phyloP scores from a whole-genome alignment of 352 stramenopile genomes.

The Aphanomyces invadans region DNA sequence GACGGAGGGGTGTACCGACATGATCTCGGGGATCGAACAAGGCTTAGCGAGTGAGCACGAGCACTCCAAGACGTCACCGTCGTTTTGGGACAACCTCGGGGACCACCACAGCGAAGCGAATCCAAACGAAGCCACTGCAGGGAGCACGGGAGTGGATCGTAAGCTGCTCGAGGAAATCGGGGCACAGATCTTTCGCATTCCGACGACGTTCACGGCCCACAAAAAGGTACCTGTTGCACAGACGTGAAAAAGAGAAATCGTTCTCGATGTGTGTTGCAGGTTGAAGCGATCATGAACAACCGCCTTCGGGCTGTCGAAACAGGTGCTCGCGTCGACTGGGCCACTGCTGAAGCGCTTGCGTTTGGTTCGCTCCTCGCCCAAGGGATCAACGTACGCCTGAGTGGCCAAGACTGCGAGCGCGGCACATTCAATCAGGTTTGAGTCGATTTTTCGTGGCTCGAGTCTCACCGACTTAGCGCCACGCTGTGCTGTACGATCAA shows the following conservation, averaged over 20 bases:
- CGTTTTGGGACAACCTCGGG: slow-evolving; percentile 66
- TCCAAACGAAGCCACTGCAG: not conserved
- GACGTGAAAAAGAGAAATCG: too few species aligned
- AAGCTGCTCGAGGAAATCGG: slow-evolving; percentile 70
- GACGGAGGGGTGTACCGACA: slow-evolving; percentile 34
- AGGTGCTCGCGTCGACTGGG: slow-evolving; percentile 80
- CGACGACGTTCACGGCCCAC: slow-evolving; percentile 73
- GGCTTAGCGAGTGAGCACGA: slow-evolving; percentile 64
- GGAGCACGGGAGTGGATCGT: slow-evolving; percentile 54
- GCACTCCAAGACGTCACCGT: slow-evolving; percentile 53
- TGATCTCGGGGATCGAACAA: slow-evolving; percentile 56
- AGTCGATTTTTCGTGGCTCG: not conserved
- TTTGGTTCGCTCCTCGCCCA: slow-evolving; percentile 81
- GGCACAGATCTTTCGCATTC: slow-evolving; percentile 66
- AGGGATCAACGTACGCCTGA: slow-evolving; percentile 74
- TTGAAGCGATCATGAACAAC: slow-evolving; percentile 83
- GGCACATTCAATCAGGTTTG: slow-evolving; percentile 83
- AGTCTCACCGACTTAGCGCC: slow-evolving; percentile 31
- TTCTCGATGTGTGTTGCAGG: not conserved
- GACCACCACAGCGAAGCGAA: slow-evolving; percentile 36
- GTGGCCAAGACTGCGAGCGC: slow-evolving; percentile 79
- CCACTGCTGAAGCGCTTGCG: slow-evolving; percentile 79
- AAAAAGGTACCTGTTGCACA: slow-evolving; percentile 41
- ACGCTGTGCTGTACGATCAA: slow-evolving; percentile 85
- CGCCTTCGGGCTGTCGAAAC: slow-evolving; percentile 68